Percentiles rank a stretch among this genome's conserved stretches.
phyloP scores from a whole-genome alignment of 2,329 filamentous ascomycete species.

The Pestalotiopsis sp. region DNA sequence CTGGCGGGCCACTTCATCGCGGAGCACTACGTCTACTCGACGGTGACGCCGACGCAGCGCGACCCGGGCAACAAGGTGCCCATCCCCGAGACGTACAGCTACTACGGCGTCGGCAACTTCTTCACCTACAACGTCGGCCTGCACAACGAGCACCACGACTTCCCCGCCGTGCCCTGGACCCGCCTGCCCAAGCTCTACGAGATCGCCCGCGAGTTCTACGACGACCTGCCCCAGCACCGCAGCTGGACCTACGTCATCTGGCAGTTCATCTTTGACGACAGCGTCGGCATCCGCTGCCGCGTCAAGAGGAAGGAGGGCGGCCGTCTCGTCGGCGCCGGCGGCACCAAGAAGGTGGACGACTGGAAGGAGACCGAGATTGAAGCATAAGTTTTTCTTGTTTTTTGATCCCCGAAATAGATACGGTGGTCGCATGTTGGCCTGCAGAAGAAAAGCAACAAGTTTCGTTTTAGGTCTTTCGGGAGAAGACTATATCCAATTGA shows the following conservation, averaged over 20 bases:
- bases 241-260: constrained; percentile 94
- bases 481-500: background rate
- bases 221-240: constrained; percentile 79
- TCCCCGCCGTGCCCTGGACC: constrained; percentile 96
- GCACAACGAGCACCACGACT: constrained; percentile 99
- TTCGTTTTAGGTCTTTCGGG: background rate
- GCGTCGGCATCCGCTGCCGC: constrained; percentile 86
- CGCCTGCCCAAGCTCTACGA: constrained; percentile 75
- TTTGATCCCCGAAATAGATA: too few relatives aligned
- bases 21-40: constrained; percentile 87
- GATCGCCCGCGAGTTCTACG: constrained; percentile 90
- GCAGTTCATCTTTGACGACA: constrained; percentile 91
- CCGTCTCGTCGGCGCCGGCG: constrained; percentile 54
- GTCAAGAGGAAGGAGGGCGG: constrained; percentile 89
- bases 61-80: constrained; percentile 64
- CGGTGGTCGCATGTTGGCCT: background rate
- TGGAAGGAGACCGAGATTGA: constrained; percentile 75
- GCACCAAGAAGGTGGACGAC: constrained; percentile 44
- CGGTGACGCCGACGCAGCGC: constrained; percentile 55
- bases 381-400: constrained; percentile 44
- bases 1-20: constrained; percentile 98
- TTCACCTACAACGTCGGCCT: constrained; percentile 96
- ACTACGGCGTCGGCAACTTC: constrained; percentile 91
- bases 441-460: background rate
- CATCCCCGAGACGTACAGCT: constrained; percentile 93